phyloP scores from a whole-genome alignment of 345 rosid species.

The Combretum micranthum region DNA sequence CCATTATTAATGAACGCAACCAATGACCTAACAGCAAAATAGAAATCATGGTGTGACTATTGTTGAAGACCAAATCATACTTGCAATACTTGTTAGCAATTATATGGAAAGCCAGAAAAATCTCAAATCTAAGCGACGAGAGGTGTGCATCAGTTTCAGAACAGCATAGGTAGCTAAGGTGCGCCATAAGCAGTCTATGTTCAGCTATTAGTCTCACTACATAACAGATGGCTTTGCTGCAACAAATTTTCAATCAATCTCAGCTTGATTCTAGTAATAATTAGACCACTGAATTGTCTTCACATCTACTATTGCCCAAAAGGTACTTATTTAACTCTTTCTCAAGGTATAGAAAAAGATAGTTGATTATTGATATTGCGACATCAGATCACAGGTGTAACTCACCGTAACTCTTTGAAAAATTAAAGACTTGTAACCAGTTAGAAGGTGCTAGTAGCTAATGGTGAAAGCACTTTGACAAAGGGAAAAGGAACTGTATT shows the following conservation, averaged over 20 bases:
- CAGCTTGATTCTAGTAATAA: neutral
- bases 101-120: neutral
- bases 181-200: no score
- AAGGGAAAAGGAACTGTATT: no score
- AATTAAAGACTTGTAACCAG: no score
- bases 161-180: no score
- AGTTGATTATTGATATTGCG: conserved; percentile 1
- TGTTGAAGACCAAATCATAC: neutral
- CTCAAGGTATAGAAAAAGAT: neutral
- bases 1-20: neutral
- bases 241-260: neutral
- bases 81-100: neutral
- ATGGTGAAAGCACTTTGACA: no score
- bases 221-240: neutral
- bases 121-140: neutral
- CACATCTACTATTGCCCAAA: neutral
- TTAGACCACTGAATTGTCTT: neutral
- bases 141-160: no score
- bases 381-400: neutral
- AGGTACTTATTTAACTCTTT: neutral
- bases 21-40: neutral
- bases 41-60: neutral
- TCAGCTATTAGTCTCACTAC: no score
- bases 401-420: no score
- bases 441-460: no score